phyloP scores from a whole-genome alignment of 805 yeast species.

The Scheffersomyces lignosus region DNA sequence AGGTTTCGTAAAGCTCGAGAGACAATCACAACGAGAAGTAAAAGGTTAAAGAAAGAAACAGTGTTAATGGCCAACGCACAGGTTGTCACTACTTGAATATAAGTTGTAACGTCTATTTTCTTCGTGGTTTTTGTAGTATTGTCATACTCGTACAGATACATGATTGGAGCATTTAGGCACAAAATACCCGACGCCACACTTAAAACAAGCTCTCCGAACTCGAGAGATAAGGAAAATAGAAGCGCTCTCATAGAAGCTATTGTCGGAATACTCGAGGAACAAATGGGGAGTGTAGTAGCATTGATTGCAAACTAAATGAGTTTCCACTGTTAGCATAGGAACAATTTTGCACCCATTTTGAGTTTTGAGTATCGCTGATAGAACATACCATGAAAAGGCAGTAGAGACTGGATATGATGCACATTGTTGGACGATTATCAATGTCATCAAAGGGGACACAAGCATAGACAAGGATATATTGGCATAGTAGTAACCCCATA shows the following conservation, averaged over 20 bases:
- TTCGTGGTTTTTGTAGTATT: conserved; percentile 9
- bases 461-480: conserved; percentile 29
- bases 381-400: conserved; percentile 23
- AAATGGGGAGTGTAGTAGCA: conserved; percentile 21
- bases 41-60: not conserved
- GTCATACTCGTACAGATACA: conserved; percentile 27
- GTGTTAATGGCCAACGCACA: conserved; percentile 6
- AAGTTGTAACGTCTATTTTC: conserved; percentile 27
- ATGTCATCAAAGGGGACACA: conserved; percentile 36
- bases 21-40: not conserved
- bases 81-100: conserved; percentile 24
- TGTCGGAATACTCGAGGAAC: conserved; percentile 18
- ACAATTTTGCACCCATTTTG: too few species aligned
- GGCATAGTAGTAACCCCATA: conserved; percentile 22
- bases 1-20: not conserved
- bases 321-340: too few species aligned
- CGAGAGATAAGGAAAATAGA: conserved; percentile 17
- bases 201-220: conserved; percentile 18
- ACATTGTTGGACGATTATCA: conserved; percentile 29
- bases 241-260: conserved; percentile 14
- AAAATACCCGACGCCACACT: conserved; percentile 15
- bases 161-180: conserved; percentile 20
- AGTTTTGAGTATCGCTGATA: too few species aligned
- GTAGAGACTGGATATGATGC: conserved; percentile 20
- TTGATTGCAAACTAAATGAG: conserved; percentile 16